A percentile compares a stretch with the other conserved stretches of the same genome.
Evolutionary conservation across 345 rosid genomes (phyloP).

Genomic region (Eucalyptus guilfoylei): DNA sequence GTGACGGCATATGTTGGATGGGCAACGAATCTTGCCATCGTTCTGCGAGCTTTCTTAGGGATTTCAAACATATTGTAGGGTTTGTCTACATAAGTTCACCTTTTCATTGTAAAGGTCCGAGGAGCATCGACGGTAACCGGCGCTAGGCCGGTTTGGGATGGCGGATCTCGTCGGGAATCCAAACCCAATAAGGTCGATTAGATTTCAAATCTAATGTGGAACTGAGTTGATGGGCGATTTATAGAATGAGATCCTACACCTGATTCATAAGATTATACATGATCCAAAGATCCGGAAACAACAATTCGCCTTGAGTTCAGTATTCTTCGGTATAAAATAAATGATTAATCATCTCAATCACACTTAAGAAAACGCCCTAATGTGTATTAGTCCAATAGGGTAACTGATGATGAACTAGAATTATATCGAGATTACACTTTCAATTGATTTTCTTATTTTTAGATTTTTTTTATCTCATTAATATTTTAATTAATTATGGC

Average conservation of each 20-base stretch:
- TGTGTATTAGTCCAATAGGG: not conserved
- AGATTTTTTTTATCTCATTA: not conserved
- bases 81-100: not conserved
- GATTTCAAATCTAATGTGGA: not conserved
- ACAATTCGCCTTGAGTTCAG: not conserved
- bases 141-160: not conserved
- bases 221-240: not conserved
- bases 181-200: not conserved
- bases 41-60: not conserved
- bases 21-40: not conserved
- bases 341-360: not conserved
- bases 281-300: fast-evolving
- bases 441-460: not conserved
- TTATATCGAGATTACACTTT: not conserved
- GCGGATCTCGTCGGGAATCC: not conserved
- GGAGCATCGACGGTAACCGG: not conserved
- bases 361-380: not conserved
- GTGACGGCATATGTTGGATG: not conserved
- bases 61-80: not conserved
- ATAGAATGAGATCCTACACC: not conserved
- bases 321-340: not conserved
- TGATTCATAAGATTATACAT: not conserved
- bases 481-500: not conserved
- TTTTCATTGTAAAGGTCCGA: not conserved
- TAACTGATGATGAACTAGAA: not conserved